Evolutionary conservation across 352 stramenopile species (phyloP), one percentile per base, ranked within the genome.

Genomic region (Pythium monospermum): DNA sequence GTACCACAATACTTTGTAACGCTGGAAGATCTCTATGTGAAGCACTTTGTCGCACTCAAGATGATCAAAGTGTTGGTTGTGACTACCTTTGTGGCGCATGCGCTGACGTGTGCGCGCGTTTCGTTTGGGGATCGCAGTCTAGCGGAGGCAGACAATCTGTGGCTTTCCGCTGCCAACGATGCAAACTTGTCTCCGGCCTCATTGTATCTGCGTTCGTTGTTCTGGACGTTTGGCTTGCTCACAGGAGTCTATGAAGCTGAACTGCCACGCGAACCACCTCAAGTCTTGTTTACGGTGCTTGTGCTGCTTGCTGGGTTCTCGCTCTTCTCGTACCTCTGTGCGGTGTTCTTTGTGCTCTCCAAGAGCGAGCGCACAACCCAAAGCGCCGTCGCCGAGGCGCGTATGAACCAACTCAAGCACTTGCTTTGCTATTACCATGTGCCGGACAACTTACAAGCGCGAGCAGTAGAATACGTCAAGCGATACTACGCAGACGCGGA

Each of bases 401-500:
- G 73, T 4, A 74, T 90, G 35, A 75, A 84, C 16, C 79, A 90
- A 41, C 61, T 90, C 4, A 73, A 71, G 35, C 78, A 90, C 30
- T 26, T 87, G 1, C 56, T 90, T 10, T 72, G 55, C 1, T 90
- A 87, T 33, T 75, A 88, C 46, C 74, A 63, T 13, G 75, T 86
- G 0, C 79, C 76, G 1, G 68, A 81, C 10, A 33, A 57, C 7
- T 47, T 88, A 2, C 74, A 85, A 39, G 38, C 56, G 0, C 59
- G 81, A 25, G 79, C 73, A 0, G 59, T 87, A 13, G 76, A 79
- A 19, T 90, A 80, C 36, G 42, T 90, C 1, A 76, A 81, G 56
- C 66, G 76, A 5, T 76, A 85, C 37, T 82, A 88, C 61, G 86
- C 76, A 0, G 72, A 84, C 25, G 67, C 71, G 1, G 80, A 91